Base-by-base conservation (phyloP, 2,329 filamentous ascomycete species). In the Plectosphaerella sp. region DNA sequence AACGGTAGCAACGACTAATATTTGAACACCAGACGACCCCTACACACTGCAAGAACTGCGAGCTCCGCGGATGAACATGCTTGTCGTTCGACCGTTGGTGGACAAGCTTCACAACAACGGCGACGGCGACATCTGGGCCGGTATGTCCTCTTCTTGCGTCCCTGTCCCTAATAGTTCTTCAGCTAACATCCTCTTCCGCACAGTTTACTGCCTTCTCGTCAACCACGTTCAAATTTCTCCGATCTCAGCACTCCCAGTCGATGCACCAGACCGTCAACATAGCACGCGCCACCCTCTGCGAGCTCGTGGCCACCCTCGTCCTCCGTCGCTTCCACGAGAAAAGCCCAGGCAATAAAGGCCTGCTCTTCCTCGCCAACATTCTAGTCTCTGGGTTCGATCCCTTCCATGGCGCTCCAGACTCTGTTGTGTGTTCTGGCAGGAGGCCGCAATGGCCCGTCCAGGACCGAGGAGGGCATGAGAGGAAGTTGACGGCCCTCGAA, bases 311-410 rank as follows among this genome's bases (percentile, higher is more conserved):
- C 2, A 80, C 78, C 58, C 80, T 85, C 49, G 75, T 89, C 12
- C 72, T 89, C 20, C 79, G 86, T 35, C 80, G 82, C 15, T 87
- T 86, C 59, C 80, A 88, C 57, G 86, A 89, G 66, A 82, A 87
- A 56, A 79, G 85, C 54, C 75, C 78, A 2, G 85, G 84, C 11
- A 76, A 79, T 0, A 69, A 78, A 41, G 86, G 87, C 2, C 74
- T 89, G 2, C 70, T 89, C 1, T 70, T 85, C 2, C 74, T 89
- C 5, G 80, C 86, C 8, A 85, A 87, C 56, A 82, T 89, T 20
- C 76, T 89, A 1, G 85, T 89, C 1, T 82, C 84, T 5, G 84
- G 84, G 1, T 89, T 89, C 56, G 84, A 88, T 59, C 86, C 86
- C 1, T 89, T 89, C 55, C 83, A 89, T 59, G 84, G 84, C 48